phyloP scores from a whole-genome alignment of 257 asterid genomes.

The Buddleja alternifolia region DNA sequence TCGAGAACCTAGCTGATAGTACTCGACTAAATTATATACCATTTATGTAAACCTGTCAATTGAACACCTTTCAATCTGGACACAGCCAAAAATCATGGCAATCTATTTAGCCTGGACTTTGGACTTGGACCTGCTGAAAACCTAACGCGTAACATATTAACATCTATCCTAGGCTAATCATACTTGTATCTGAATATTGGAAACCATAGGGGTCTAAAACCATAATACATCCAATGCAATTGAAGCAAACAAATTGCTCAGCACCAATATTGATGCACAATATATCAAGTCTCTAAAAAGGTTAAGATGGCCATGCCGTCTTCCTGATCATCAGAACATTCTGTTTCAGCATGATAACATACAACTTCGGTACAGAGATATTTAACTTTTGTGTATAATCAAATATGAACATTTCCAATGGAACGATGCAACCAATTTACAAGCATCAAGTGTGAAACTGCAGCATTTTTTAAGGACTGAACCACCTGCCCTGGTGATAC shows the following conservation, averaged over 20 bases:
- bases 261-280: background rate
- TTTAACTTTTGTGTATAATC: background rate
- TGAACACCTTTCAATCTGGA: too few relatives aligned
- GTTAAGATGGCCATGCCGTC: background rate
- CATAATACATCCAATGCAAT: background rate
- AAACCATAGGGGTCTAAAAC: background rate
- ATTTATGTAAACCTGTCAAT: too few relatives aligned
- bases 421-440: background rate
- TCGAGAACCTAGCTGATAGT: too few relatives aligned
- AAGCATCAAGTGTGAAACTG: conserved; percentile 5
- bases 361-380: background rate
- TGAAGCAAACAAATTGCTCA: background rate
- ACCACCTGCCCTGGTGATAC: conserved; percentile 10
- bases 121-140: too few relatives aligned
- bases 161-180: background rate
- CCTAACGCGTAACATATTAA: too few relatives aligned
- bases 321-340: too few relatives aligned
- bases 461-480: background rate
- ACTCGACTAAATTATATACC: too few relatives aligned
- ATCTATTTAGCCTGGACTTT: too few relatives aligned
- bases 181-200: background rate
- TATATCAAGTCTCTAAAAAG: background rate
- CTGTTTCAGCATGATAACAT: background rate
- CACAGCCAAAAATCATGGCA: too few relatives aligned
- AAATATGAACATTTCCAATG: conserved; percentile 5